Conservation (phyloP, 306 rosid species). For the Rosa persica region DNA sequence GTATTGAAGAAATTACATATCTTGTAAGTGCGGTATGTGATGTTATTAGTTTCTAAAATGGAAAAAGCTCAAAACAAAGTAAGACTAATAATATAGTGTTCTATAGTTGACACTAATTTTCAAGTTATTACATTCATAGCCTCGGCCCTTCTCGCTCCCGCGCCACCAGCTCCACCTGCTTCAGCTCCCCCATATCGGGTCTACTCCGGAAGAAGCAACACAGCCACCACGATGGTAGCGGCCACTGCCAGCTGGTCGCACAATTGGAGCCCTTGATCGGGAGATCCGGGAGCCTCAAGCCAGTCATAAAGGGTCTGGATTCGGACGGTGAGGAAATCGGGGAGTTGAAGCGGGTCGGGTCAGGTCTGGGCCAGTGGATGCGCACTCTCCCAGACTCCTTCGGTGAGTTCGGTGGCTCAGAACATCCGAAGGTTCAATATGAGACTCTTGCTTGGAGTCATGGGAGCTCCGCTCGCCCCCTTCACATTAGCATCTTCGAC, state of each 20-base stretch:
- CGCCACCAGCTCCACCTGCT: slow-evolving; percentile 57
- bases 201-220: slow-evolving; percentile 56
- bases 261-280: slow-evolving; percentile 39
- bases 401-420: slow-evolving; percentile 40
- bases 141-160: slow-evolving; percentile 89
- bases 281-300: slow-evolving; percentile 84
- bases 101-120: too few relatives aligned
- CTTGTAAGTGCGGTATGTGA: too few relatives aligned
- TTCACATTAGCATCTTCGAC: slow-evolving; percentile 69
- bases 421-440: slow-evolving; percentile 73
- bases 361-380: slow-evolving; percentile 91
- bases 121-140: too few relatives aligned
- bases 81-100: too few relatives aligned
- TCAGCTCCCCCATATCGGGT: slow-evolving; percentile 61
- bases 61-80: too few relatives aligned
- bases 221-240: not conserved
- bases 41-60: too few relatives aligned
- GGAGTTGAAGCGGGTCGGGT: slow-evolving; percentile 63
- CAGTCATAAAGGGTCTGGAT: slow-evolving; percentile 89
- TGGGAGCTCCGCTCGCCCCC: slow-evolving; percentile 95
- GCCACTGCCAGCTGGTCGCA: not conserved
- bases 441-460: slow-evolving; percentile 81
- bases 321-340: slow-evolving; percentile 60
- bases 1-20: too few relatives aligned
- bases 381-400: slow-evolving; percentile 67